Evolutionary conservation across 352 stramenopile genomes (phyloP), one percentile per base, ranked within the genome.

Genomic region (Phytophthora syringae): DNA sequence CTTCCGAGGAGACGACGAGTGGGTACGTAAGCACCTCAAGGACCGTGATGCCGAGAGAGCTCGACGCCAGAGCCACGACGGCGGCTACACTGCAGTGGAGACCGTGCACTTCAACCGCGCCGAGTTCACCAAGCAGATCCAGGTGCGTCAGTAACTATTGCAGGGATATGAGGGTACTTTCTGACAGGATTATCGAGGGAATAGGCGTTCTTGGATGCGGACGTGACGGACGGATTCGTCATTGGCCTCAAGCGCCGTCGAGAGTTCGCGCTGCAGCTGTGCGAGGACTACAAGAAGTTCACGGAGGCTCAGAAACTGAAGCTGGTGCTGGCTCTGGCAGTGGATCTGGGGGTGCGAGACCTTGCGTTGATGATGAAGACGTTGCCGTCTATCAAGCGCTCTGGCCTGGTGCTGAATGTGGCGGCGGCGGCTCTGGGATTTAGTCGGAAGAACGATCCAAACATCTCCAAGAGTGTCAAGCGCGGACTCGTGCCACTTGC

Each of bases 401-500:
- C 87, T 2, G 84, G 88, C n/a, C 65, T 95, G 24, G 87, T 95
- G 44, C 72, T 95, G 12, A 92, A 91, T 36, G 86, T 95, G 34
- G 72, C 92, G 49, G 81, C 85, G 0, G 84, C 87, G 1, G 79
- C 84, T 37, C 64, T 95, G 18, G 87, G 85, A 7, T 95, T 95
- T 50, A 90, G 76, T 48, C 81, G 82, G 11, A 90, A 89, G 64
- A 94, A 92, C 63, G 84, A 95, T 60, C 81, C 85, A 12, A 91
- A 82, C 47, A 88, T 90, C 48, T 91, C 84, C 50, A 95, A 94
- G 62, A 93, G 83, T 52, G 86, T 95, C 30, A 94, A 95, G 60
- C 86, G 82, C 39, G 87, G 85, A 1, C 84, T 95, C 43, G 86
- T 95, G 28, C 87, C 87, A 12, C 64, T 92, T 39, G 79, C 85